Base-by-base conservation (phyloP, 345 rosid genomes). In the Camelina sativa region DNA sequence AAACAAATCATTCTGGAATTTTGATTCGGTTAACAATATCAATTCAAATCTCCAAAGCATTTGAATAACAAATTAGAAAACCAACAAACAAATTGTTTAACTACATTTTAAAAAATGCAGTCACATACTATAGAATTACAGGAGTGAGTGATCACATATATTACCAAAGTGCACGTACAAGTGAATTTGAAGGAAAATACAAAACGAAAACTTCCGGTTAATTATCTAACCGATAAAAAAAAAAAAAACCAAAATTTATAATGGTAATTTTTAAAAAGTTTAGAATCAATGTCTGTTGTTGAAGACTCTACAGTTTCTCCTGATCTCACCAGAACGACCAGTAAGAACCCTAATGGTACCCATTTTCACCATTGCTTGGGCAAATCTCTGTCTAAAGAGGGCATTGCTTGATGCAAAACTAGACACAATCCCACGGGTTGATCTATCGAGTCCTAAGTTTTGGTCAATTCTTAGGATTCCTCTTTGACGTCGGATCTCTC, bases 381-480 rank as follows among this genome's bases (percentile, higher is more conserved):
- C 85, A 78, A 91, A 88, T 53, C 88, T 73, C 59, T 43, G 50
- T 67, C 63, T 55, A 17, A 89, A 89, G 15, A 65, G 80, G 12
- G 22, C 1, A 13, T 51, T 65, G 51, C 78, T 81, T 11, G 73
- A 53, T 1, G 85, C 85, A 25, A 84, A 86, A 38, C 74, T 43
- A 1, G 87, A 64, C 16, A 89, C 91, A n/a, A 81, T 59, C 0
- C 84, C 71, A 0, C 75, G 40, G 13, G 86, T 86, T 6, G 86
- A 77, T 50, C 66, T 7, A 76, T 85, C 87, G 0, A n/a, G n/a
- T 30, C 80, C 89, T n/a, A 89, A 71, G 54, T 81, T 83, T 78
- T 87, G 91, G 59, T 89, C 96, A 60, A 89, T 86, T 67, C 80
- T 74, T 67, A 91, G 5, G 34, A 91, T 59, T 32, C 93, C 93